phyloP scores from a whole-genome alignment of 805 yeast species.

The Wickerhamiella sorbophila region DNA sequence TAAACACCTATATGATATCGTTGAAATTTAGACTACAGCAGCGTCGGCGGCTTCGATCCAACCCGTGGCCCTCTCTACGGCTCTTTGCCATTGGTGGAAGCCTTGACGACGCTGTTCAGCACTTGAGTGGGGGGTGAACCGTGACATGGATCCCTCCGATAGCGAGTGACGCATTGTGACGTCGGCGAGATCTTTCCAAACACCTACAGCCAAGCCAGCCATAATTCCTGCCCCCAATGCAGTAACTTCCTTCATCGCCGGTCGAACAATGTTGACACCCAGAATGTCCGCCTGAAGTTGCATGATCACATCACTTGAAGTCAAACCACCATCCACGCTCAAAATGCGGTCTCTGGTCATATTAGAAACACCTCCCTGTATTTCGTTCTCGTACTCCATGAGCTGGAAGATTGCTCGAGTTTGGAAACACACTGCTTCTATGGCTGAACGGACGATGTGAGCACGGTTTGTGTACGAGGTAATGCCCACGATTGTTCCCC shows the following conservation, averaged over 20 bases:
- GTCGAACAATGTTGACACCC: constrained; percentile 74
- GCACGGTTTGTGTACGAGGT: constrained; percentile 85
- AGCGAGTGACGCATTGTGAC: constrained; percentile 27
- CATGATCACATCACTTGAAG: constrained; percentile 78
- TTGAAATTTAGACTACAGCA: no score
- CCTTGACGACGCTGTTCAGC: constrained; percentile 42
- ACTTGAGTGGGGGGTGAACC: constrained; percentile 31
- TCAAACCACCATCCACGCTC: constrained; percentile 89
- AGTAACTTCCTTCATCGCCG: constrained; percentile 77
- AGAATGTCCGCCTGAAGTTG: constrained; percentile 86
- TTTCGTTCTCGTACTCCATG: constrained; percentile 72
- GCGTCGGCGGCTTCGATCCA: constrained; percentile 40
- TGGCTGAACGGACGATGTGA: constrained; percentile 86
- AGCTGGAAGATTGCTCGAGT: constrained; percentile 81
- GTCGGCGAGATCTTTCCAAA: constrained; percentile 69
- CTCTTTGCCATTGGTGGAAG: constrained; percentile 75
- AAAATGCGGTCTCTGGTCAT: constrained; percentile 16
- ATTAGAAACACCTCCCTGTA: constrained; percentile 18
- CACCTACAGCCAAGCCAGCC: constrained; percentile 60
- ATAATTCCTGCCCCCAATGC: constrained; percentile 96
- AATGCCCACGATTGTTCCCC: constrained; percentile 87
- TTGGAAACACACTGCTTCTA: constrained; percentile 91
- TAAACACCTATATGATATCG: no score
- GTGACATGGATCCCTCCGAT: constrained; percentile 13
- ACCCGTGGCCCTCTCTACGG: constrained; percentile 63